Evolutionary conservation across 2,329 filamentous ascomycete genomes (phyloP).

Genomic region (Xylariomycetidae sp.): DNA sequence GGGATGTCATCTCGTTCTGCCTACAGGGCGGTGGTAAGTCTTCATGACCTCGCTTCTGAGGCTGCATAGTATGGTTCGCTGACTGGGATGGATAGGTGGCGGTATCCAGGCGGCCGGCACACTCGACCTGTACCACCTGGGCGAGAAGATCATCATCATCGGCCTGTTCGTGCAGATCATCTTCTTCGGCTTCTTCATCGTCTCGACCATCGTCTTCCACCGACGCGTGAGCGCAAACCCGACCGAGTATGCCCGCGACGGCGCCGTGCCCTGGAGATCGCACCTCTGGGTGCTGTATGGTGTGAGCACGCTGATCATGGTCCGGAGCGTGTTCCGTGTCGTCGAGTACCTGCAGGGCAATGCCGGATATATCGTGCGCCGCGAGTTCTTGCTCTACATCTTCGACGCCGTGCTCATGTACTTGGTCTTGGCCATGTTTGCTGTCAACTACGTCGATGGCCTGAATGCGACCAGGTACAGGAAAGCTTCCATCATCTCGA

Average conservation of each 20-base stretch:
- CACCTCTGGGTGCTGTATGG: constrained; percentile 26
- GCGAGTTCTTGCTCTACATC: constrained; percentile 37
- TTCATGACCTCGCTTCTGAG: too few species aligned
- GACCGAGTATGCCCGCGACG: not conserved
- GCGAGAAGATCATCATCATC: constrained; percentile 29
- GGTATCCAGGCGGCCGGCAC: constrained; percentile 23
- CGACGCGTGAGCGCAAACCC: constrained; percentile 1
- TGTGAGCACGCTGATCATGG: constrained; percentile 33
- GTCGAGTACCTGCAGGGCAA: constrained; percentile 41
- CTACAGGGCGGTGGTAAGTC: constrained; percentile 36
- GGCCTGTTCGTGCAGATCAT: constrained; percentile 46
- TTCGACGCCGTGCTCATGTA: constrained; percentile 38
- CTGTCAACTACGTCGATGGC: not conserved
- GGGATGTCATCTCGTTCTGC: constrained; percentile 38
- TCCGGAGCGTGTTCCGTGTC: constrained; percentile 40
- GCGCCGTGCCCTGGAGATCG: constrained; percentile 6
- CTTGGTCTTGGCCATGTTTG: constrained; percentile 33
- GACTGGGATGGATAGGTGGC: too few species aligned
- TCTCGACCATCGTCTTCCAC: constrained; percentile 37
- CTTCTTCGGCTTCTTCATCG: constrained; percentile 43
- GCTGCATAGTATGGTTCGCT: too few species aligned
- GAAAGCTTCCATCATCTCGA: too few species aligned
- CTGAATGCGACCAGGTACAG: not conserved
- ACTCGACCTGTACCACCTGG: constrained; percentile 18
- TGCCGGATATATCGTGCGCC: constrained; percentile 32